A percentile compares a stretch with the other conserved stretches of the same genome.
Evolutionary conservation across 805 yeast genomes (phyloP).

Genomic region (Pichia ethanolica): DNA sequence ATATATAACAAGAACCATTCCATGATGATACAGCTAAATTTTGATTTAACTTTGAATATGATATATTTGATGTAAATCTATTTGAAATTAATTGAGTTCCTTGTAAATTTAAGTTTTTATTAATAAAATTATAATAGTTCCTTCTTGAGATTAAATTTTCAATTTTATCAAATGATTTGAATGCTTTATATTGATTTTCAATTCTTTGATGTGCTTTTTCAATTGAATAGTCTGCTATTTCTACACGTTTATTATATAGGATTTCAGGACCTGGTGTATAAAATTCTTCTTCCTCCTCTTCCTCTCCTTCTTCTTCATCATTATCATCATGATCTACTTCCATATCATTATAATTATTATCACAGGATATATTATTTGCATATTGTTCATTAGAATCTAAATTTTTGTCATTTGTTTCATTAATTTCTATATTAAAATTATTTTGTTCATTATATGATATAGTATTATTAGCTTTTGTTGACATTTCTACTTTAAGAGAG

Average conservation of each 20-base stretch:
- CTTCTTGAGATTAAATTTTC: slow-evolving; percentile 14
- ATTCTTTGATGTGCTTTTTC: slow-evolving; percentile 37
- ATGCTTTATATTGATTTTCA: slow-evolving; percentile 23
- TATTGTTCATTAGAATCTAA: too few species aligned
- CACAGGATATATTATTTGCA: too few species aligned
- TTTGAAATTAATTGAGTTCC: slow-evolving; percentile 69
- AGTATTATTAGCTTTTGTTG: too few species aligned
- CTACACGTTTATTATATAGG: slow-evolving; percentile 43
- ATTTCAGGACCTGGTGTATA: slow-evolving; percentile 69
- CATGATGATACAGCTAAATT: slow-evolving; percentile 68
- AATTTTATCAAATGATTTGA: slow-evolving; percentile 25
- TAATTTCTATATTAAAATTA: too few species aligned
- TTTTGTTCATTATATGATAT: too few species aligned
- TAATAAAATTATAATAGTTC: slow-evolving; percentile 3
- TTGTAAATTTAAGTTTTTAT: slow-evolving; percentile 30
- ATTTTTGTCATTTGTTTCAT: too few species aligned
- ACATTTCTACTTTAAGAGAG: too few species aligned
- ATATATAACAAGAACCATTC: slow-evolving; percentile 62
- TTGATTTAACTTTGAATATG: slow-evolving; percentile 32
- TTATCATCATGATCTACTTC: background rate
- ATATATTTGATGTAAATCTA: slow-evolving; percentile 59
- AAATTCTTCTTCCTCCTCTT: slow-evolving; percentile 68
- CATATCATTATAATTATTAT: background rate
- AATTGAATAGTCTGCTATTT: slow-evolving; percentile 47
- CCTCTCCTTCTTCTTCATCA: slow-evolving; percentile 17